phyloP scores from a whole-genome alignment of 2,329 filamentous ascomycete genomes.

The Fusarium floridanum region DNA sequence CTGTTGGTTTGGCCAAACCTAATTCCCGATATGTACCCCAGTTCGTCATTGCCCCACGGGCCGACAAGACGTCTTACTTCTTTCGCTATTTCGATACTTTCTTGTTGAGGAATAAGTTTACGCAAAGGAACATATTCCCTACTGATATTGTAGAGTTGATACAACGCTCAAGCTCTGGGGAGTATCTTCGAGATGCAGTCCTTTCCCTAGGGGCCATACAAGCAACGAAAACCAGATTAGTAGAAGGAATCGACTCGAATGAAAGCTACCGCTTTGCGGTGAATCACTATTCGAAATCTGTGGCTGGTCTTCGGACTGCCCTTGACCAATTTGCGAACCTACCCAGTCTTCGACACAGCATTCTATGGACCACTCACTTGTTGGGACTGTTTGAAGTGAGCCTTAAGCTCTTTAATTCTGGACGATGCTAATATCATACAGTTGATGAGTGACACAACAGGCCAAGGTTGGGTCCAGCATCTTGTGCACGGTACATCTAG shows the following conservation, averaged over 20 bases:
- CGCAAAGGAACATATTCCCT: neutral
- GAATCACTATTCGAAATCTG: slow-evolving; percentile 45
- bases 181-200: slow-evolving; percentile 47
- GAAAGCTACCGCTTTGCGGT: slow-evolving; percentile 32
- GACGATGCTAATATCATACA: neutral
- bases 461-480: slow-evolving; percentile 51
- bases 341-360: slow-evolving; percentile 17
- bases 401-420: rapidly evolving
- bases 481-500: slow-evolving; percentile 51
- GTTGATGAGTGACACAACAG: slow-evolving; percentile 51
- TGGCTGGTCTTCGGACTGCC: slow-evolving; percentile 39
- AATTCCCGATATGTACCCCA: neutral
- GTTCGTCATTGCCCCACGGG: slow-evolving; percentile 4
- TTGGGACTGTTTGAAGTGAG: slow-evolving; percentile 53
- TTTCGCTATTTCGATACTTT: slow-evolving; percentile 51
- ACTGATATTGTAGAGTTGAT: slow-evolving; percentile 42
- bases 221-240: slow-evolving; percentile 34
- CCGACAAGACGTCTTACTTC: slow-evolving; percentile 35
- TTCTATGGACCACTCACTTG: slow-evolving; percentile 52
- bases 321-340: slow-evolving; percentile 6
- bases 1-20: neutral
- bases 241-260: neutral
- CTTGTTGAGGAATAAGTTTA: slow-evolving; percentile 46
- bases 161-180: slow-evolving; percentile 16
- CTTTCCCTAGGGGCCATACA: slow-evolving; percentile 50